phyloP scores from a whole-genome alignment of 2,329 filamentous ascomycete species.

The Xylaria sp. region DNA sequence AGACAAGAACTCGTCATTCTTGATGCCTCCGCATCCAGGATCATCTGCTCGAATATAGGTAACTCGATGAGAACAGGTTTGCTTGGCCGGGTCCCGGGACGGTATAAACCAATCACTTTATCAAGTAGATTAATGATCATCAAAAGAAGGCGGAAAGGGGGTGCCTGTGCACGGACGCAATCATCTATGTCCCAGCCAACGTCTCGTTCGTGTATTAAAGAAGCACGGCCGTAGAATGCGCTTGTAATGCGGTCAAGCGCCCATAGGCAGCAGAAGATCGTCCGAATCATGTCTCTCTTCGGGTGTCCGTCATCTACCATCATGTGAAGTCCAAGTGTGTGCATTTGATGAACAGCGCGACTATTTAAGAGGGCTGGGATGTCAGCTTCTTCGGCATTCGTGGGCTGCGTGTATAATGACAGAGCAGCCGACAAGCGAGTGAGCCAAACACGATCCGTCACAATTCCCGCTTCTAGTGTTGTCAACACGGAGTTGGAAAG shows the following conservation, averaged over 20 bases:
- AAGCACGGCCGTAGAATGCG: conserved; percentile 68
- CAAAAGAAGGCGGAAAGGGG: conserved; percentile 67
- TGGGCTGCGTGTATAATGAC: conserved; percentile 68
- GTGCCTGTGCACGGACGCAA: conserved; percentile 61
- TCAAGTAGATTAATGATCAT: conserved; percentile 65
- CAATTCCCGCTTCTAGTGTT: conserved; percentile 63
- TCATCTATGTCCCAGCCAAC: conserved; percentile 63
- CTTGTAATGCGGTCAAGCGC: conserved; percentile 69
- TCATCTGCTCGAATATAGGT: conserved; percentile 66
- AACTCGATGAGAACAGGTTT: conserved; percentile 62
- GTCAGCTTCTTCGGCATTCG: conserved; percentile 63
- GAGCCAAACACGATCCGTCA: conserved; percentile 64
- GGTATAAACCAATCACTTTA: conserved; percentile 68
- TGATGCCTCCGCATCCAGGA: conserved; percentile 63
- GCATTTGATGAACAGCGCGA: conserved; percentile 65
- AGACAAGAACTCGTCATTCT: conserved; percentile 60
- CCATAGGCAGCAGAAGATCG: conserved; percentile 68
- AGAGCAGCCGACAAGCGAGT: conserved; percentile 64
- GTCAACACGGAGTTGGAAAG: conserved; percentile 61
- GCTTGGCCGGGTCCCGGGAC: conserved; percentile 61
- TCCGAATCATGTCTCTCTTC: conserved; percentile 55
- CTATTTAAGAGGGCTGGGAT: conserved; percentile 63
- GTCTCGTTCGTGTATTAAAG: conserved; percentile 69
- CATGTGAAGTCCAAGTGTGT: conserved; percentile 67
- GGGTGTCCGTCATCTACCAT: conserved; percentile 45